Evolutionary conservation across 768 basidiomycete species (phyloP).

Genomic region (Auriculariales sp.): DNA sequence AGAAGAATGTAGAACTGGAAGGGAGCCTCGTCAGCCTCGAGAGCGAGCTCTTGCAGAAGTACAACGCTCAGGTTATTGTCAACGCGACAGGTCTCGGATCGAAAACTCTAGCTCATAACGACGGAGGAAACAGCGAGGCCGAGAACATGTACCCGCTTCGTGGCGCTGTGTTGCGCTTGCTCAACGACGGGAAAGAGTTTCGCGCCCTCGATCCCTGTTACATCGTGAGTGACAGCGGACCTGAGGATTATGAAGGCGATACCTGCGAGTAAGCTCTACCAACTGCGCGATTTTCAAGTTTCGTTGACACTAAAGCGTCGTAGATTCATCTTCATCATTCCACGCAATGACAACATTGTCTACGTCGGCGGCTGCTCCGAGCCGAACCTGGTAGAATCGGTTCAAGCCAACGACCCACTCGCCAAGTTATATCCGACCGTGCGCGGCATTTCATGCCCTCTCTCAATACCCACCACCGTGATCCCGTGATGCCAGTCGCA

Average conservation of each 20-base stretch:
- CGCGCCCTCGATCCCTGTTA: constrained; percentile 19
- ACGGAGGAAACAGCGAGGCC: too few species aligned
- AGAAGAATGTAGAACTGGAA: constrained; percentile 15
- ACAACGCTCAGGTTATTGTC: constrained; percentile 18
- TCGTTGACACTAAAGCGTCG: too few species aligned
- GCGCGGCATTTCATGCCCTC: constrained; percentile 16
- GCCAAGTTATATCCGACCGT: constrained; percentile 16
- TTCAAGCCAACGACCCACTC: constrained; percentile 15
- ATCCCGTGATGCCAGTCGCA: constrained; percentile 13
- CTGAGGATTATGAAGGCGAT: constrained; percentile 16
- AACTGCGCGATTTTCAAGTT: too few species aligned
- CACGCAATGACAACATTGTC: constrained; percentile 21
- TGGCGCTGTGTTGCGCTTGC: constrained; percentile 20
- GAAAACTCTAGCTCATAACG: constrained; percentile 18
- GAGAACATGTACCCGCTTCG: constrained; percentile 23
- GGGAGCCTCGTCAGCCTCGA: constrained; percentile 18
- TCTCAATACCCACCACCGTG: constrained; percentile 14
- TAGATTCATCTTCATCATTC: constrained; percentile 23
- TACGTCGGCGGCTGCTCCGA: constrained; percentile 21
- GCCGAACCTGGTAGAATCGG: constrained; percentile 12
- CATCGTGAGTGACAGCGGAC: constrained; percentile 19
- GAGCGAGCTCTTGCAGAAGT: constrained; percentile 14
- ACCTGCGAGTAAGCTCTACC: too few species aligned
- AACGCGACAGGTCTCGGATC: constrained; percentile 23
- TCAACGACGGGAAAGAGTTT: constrained; percentile 22